These are phyloP conservation scores for Nakazawaea siamensis DNA, from an alignment of 805 yeast genomes.

Conservation along the genomic window DNA sequence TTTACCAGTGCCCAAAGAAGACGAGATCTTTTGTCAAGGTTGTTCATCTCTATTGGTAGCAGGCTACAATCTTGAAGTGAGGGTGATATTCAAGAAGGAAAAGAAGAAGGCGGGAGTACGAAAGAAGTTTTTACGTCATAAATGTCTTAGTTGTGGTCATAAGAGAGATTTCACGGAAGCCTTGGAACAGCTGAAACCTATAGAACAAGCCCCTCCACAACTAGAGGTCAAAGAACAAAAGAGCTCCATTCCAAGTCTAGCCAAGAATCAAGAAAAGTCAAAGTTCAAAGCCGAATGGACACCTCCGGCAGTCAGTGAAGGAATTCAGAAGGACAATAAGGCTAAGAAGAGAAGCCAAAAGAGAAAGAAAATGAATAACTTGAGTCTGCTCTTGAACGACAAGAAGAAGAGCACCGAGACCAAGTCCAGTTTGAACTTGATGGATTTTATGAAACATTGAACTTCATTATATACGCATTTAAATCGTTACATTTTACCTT, in stretches of 20 bases:
- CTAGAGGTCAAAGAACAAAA: conserved; percentile 9
- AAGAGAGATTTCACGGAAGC: conserved; percentile 10
- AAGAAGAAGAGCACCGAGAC: conserved; percentile 13
- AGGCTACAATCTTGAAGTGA: conserved; percentile 13
- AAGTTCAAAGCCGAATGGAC: conserved; percentile 8
- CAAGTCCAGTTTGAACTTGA: conserved; percentile 15
- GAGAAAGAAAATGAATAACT: conserved; percentile 19
- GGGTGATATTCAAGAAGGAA: conserved; percentile 9
- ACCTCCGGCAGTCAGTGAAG: background rate
- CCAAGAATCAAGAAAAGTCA: background rate
- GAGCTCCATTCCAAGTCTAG: background rate
- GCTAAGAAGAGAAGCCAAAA: conserved; percentile 11
- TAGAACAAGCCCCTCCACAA: background rate
- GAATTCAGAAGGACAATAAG: background rate
- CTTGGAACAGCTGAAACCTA: conserved; percentile 1
- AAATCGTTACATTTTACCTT: background rate
- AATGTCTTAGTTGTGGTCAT: conserved; percentile 16
- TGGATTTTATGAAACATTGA: conserved; percentile 19
- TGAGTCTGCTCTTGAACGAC: conserved; percentile 13
- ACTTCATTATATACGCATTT: background rate
- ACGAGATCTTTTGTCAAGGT: conserved; percentile 12
- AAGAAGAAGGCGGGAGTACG: background rate
- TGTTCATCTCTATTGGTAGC: conserved; percentile 16
- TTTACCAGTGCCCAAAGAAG: too few relatives aligned
- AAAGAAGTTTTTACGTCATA: conserved; percentile 12